Base-by-base conservation (phyloP, 148 eudicot species). In the Amaranthus cruentus region DNA sequence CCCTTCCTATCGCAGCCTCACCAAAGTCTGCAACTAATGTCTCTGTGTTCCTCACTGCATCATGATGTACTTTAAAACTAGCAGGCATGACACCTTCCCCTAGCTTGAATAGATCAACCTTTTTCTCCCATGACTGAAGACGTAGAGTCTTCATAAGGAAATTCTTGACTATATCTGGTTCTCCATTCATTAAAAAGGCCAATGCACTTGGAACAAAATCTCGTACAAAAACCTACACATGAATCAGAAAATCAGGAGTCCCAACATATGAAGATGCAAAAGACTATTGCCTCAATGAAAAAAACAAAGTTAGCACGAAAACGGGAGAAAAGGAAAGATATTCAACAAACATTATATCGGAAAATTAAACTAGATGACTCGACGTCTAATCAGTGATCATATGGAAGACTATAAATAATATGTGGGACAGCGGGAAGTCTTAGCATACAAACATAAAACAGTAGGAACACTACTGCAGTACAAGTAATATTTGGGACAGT, bases 121-220 rank as follows among this genome's bases (percentile, higher is more conserved):
- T 84, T 58, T 84, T 84, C 77, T 86, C 81, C 89, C 89, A 80
- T 68, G 89, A 84, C 68, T 82, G 89, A 61, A 86, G 84, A 6
- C 85, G 83, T 14, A 86, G 89, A 5, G 89, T 84, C 76, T 86
- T 86, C 14, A 82, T 71, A 15, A 86, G 82, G 47, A 86, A 86
- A 62, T 86, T 86, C 79, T 84, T 86, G n/a, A 86, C 87, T 71
- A 86, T 82, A 44, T 84, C 85, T 1, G 87, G 85, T 65, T 86
- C 89, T 15, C 89, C 89, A 55, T 86, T 86, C 85, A 84, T 86
- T 71, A 76, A 51, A 62, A 83, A 85, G 14, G 86, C 95, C 80
- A 92, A 76, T 14, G 97, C 97, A 70, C 97, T 92, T 15, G 97
- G 95, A 46, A 89, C 88, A 79, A 92, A 92, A 68, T 92, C 97